Conservation (phyloP, 2,329 filamentous ascomycete species). For the Xylariaceae sp. region DNA sequence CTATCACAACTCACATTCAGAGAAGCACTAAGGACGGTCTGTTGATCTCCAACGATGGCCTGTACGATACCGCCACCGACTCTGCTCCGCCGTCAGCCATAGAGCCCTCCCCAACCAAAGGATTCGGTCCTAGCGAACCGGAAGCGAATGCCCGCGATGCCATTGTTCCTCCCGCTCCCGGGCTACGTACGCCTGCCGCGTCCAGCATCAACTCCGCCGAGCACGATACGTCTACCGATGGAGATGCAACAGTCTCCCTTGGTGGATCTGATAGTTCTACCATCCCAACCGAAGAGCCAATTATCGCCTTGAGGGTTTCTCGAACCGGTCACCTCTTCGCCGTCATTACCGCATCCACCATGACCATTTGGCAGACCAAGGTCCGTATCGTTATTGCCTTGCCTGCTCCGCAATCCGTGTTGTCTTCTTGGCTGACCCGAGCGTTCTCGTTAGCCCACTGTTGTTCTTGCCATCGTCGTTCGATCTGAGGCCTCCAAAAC, state of each 20-base stretch:
- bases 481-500: conserved; percentile 75
- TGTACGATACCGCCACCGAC: conserved; percentile 38
- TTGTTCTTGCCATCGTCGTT: conserved; percentile 78
- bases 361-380: conserved; percentile 97
- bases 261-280: conserved; percentile 36
- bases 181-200: conserved; percentile 53
- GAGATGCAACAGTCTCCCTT: conserved; percentile 27
- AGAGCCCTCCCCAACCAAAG: conserved; percentile 23
- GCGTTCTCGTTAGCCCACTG: conserved; percentile 63
- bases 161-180: conserved; percentile 34
- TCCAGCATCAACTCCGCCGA: conserved; percentile 58
- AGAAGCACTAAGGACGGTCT: conserved; percentile 42
- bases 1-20: conserved; percentile 60
- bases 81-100: conserved; percentile 30
- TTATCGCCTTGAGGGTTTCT: conserved; percentile 72
- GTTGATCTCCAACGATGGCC: conserved; percentile 59
- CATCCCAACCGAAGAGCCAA: conserved; percentile 52
- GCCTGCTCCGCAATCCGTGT: conserved; percentile 4
- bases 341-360: conserved; percentile 75
- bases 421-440: conserved; percentile 22
- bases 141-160: conserved; percentile 31
- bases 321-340: conserved; percentile 79
- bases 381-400: conserved; percentile 44
- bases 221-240: conserved; percentile 43
- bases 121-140: conserved; percentile 28